These are phyloP conservation scores for Corynascus novoguineensis DNA, from an alignment of 495 filamentous ascomycete genomes.

Conservation along the genomic window DNA sequence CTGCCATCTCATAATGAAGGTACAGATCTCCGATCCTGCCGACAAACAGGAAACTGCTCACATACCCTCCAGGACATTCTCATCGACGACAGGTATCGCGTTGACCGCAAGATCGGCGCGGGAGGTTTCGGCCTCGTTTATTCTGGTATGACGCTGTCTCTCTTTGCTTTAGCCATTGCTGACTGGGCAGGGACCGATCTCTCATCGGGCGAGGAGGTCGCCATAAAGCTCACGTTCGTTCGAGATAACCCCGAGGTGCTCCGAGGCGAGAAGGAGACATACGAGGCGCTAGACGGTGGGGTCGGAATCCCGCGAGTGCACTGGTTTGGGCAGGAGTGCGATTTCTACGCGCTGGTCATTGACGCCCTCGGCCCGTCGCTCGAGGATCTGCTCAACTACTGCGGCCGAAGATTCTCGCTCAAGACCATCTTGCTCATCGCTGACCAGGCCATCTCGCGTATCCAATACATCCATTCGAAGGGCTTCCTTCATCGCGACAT, in stretches of 20 bases:
- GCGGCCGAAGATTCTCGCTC: constrained; percentile 33
- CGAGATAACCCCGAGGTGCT: constrained; percentile 14
- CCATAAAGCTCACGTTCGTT: constrained; percentile 31
- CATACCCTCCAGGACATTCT: constrained; percentile 22
- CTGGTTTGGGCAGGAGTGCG: constrained; percentile 27
- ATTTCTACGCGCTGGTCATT: constrained; percentile 28
- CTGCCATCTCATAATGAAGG: constrained; percentile 12
- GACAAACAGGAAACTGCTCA: constrained; percentile 2
- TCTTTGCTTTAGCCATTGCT: neutral
- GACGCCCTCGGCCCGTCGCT: constrained; percentile 40
- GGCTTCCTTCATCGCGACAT: constrained; percentile 34
- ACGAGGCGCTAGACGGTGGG: constrained; percentile 7
- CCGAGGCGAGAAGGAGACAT: neutral
- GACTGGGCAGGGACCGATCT: constrained; percentile 28
- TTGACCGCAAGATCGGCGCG: constrained; percentile 27
- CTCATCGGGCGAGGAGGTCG: constrained; percentile 28
- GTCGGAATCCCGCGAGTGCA: constrained; percentile 32
- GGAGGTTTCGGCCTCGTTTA: constrained; percentile 31
- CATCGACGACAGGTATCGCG: constrained; percentile 21
- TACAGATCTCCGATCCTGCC: constrained; percentile 3
- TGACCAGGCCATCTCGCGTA: constrained; percentile 32
- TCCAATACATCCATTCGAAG: constrained; percentile 34
- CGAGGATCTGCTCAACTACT: constrained; percentile 34
- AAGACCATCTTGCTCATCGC: constrained; percentile 38
- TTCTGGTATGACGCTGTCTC: constrained; percentile 13